Conservation (phyloP, 805 yeast species). For the Schwanniomyces yamadae region DNA sequence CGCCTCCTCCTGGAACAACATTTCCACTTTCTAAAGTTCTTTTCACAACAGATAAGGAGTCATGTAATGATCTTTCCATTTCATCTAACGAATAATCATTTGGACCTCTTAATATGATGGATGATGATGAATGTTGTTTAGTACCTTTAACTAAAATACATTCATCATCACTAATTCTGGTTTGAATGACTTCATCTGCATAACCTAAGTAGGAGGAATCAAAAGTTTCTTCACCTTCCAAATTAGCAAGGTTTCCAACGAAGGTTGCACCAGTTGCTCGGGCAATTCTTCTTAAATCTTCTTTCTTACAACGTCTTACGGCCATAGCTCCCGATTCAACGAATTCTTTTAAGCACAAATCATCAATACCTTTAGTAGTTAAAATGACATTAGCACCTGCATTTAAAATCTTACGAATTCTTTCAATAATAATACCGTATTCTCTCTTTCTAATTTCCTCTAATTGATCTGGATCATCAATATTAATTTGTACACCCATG, state of each 20-base stretch:
- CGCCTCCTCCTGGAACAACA: conserved; percentile 99
- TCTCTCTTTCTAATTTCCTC: conserved; percentile 91
- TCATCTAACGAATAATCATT: conserved; percentile 95
- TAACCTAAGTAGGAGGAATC: conserved; percentile 81
- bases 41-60: conserved; percentile 90
- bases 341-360: conserved; percentile 84
- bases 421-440: conserved; percentile 79
- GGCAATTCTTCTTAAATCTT: conserved; percentile 94
- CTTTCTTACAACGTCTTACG: conserved; percentile 95
- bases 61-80: conserved; percentile 97
- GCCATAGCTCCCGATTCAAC: conserved; percentile 93
- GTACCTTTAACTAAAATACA: conserved; percentile 91
- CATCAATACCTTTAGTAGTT: conserved; percentile 94
- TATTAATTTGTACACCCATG: conserved; percentile 94
- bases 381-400: conserved; percentile 93
- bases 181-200: conserved; percentile 90
- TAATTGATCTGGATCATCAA: conserved; percentile 95
- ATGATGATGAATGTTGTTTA: conserved; percentile 84
- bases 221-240: conserved; percentile 94
- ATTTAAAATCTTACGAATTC: conserved; percentile 73
- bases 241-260: conserved; percentile 80
- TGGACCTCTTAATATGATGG: conserved; percentile 92
- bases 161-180: conserved; percentile 92
- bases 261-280: conserved; percentile 97
- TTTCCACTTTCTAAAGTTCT: conserved; percentile 91